Evolutionary conservation across 768 basidiomycete genomes (phyloP).

Genomic region (Hypsizygus marmoreus): DNA sequence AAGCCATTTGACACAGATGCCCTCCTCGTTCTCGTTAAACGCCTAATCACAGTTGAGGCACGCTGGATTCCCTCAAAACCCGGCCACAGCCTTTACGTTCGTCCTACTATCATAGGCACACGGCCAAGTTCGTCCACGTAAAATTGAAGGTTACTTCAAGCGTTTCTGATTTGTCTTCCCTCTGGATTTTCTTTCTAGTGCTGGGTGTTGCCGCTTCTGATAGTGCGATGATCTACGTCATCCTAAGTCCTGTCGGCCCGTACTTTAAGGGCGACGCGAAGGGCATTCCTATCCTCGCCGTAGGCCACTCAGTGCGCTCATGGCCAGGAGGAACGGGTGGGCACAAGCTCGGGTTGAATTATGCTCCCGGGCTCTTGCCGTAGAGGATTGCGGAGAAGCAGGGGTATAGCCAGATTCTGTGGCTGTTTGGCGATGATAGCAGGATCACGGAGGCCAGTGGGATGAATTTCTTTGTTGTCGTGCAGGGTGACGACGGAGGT

Average conservation of each 20-base stretch:
- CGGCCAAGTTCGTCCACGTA: conserved; percentile 32
- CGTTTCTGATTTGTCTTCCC: conserved; percentile 46
- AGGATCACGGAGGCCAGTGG: conserved; percentile 62
- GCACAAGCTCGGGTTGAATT: conserved; percentile 76
- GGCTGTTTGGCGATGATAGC: conserved; percentile 65
- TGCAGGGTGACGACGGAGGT: conserved; percentile 62
- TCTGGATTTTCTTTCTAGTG: conserved; percentile 23
- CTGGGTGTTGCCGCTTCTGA: conserved; percentile 72
- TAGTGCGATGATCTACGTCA: conserved; percentile 73
- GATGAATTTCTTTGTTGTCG: conserved; percentile 81
- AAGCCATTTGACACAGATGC: conserved; percentile 74
- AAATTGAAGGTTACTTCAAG: conserved; percentile 40
- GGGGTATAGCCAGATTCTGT: conserved; percentile 80
- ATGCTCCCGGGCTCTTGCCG: conserved; percentile 61
- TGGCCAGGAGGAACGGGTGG: conserved; percentile 75
- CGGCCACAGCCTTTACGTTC: conserved; percentile 85
- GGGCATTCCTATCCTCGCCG: conserved; percentile 42
- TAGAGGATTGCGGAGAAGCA: conserved; percentile 63
- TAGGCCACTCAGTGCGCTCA: conserved; percentile 41
- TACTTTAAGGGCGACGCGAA: conserved; percentile 76
- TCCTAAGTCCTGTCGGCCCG: conserved; percentile 72
- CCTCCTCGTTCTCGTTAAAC: conserved; percentile 72
- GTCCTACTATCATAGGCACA: conserved; percentile 73
- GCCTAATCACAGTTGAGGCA: conserved; percentile 68
- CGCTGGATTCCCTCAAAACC: conserved; percentile 80